Evolutionary conservation across 2,329 filamentous ascomycete genomes (phyloP).

Genomic region (Leptographium procerum): DNA sequence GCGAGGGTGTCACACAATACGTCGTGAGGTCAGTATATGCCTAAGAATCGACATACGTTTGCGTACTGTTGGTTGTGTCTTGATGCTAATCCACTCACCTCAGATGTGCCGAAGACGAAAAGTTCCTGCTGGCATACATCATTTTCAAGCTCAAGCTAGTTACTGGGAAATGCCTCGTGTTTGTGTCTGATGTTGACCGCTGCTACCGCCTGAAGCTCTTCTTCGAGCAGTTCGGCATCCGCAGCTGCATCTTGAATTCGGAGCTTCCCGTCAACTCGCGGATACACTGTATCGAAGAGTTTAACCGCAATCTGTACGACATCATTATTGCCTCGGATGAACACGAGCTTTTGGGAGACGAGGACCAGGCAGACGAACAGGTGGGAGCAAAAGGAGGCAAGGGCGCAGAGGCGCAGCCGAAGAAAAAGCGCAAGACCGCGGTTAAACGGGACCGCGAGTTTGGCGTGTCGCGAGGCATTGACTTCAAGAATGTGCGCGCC

Average conservation of each 20-base stretch:
- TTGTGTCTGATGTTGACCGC: slow-evolving; percentile 71
- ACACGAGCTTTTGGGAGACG: slow-evolving; percentile 22
- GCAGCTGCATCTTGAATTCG: slow-evolving; percentile 86
- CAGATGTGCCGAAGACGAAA: slow-evolving; percentile 89
- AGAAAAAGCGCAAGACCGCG: slow-evolving; percentile 54
- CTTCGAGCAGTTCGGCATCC: slow-evolving; percentile 92
- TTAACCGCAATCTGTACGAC: slow-evolving; percentile 94
- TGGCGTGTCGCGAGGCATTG: slow-evolving; percentile 89
- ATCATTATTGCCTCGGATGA: slow-evolving; percentile 89
- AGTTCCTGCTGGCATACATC: slow-evolving; percentile 84
- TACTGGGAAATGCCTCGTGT: slow-evolving; percentile 70
- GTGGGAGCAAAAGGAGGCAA: slow-evolving; percentile 18
- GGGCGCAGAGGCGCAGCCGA: slow-evolving; percentile 18
- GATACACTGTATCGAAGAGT: slow-evolving; percentile 91
- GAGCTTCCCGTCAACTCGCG: slow-evolving; percentile 88
- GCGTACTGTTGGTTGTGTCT: neutral
- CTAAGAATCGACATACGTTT: neutral
- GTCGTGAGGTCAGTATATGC: slow-evolving; percentile 54
- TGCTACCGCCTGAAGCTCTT: slow-evolving; percentile 92
- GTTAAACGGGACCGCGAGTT: slow-evolving; percentile 69
- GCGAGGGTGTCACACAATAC: slow-evolving; percentile 72
- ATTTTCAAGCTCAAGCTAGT: slow-evolving; percentile 92
- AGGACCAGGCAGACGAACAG: slow-evolving; percentile 32
- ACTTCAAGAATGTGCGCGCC: slow-evolving; percentile 89
- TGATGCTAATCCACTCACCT: neutral